These are phyloP conservation scores for Russula dissimulans DNA, from an alignment of 768 basidiomycete species.

Conservation along the genomic window DNA sequence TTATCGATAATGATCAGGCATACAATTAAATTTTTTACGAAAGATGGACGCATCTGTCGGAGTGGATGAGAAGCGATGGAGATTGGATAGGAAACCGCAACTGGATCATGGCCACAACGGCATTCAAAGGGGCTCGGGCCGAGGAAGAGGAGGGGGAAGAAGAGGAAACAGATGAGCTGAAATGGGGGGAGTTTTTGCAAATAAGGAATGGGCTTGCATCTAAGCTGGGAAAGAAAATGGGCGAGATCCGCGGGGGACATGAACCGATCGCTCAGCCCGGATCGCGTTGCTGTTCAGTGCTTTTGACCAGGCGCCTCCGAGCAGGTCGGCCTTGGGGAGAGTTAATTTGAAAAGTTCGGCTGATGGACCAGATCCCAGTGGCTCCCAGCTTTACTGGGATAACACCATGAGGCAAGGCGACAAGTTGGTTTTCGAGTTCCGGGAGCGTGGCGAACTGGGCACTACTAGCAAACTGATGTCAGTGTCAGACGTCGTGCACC, in stretches of 20 bases:
- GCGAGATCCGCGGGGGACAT: constrained; percentile 16
- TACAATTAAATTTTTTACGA: not conserved
- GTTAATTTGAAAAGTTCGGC: constrained; percentile 11
- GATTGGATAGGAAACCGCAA: not conserved
- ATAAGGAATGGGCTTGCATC: constrained; percentile 1
- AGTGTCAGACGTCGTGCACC: constrained; percentile 10
- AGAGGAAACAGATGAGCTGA: not conserved
- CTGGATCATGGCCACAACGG: not conserved
- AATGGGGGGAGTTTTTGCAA: not conserved
- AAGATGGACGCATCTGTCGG: not conserved
- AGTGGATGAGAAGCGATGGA: not conserved
- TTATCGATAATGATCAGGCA: constrained; percentile 7
- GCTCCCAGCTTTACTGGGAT: constrained; percentile 2
- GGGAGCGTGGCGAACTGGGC: not conserved
- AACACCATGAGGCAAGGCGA: constrained; percentile 10
- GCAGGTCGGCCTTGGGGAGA: constrained; percentile 10
- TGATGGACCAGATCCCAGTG: constrained; percentile 3
- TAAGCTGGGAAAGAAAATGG: constrained; percentile 8
- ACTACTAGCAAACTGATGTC: constrained; percentile 14
- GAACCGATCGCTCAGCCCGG: constrained; percentile 14
- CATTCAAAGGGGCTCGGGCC: not conserved
- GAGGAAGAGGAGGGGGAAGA: not conserved
- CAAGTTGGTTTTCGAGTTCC: not conserved
- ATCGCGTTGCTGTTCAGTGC: constrained; percentile 15
- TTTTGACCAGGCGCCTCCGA: constrained; percentile 15